These are phyloP conservation scores for Hypoxylon sp. DNA, from an alignment of 2,329 filamentous ascomycete species.

Conservation along the genomic window DNA sequence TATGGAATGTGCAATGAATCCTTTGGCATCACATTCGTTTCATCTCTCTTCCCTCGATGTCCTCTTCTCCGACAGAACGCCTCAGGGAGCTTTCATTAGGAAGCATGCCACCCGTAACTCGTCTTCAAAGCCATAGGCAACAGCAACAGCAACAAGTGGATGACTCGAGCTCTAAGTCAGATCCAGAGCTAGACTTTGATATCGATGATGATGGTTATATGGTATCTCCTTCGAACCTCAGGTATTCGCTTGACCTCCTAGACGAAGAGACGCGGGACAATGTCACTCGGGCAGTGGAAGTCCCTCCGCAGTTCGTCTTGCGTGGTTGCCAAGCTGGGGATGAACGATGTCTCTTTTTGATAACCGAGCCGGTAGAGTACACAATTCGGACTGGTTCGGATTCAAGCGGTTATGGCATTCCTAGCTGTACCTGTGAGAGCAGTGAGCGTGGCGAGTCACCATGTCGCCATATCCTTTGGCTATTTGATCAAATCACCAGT, in stretches of 20 bases:
- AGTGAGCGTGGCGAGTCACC: slow-evolving; percentile 45
- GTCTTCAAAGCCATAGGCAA: slow-evolving; percentile 44
- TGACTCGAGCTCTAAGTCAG: slow-evolving; percentile 44
- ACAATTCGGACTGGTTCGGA: slow-evolving; percentile 59
- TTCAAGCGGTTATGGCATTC: slow-evolving; percentile 50
- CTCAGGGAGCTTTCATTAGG: slow-evolving; percentile 54
- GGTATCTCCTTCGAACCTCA: slow-evolving; percentile 48
- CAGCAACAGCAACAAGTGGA: slow-evolving; percentile 28
- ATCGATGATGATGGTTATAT: slow-evolving; percentile 47
- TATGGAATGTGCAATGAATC: slow-evolving; percentile 15
- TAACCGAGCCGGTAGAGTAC: slow-evolving; percentile 62
- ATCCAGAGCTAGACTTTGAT: slow-evolving; percentile 47
- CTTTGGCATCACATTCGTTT: slow-evolving; percentile 30
- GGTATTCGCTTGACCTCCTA: slow-evolving; percentile 47
- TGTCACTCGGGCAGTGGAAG: slow-evolving; percentile 56
- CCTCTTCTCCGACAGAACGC: slow-evolving; percentile 44
- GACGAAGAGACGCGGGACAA: slow-evolving; percentile 48
- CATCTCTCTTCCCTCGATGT: slow-evolving; percentile 45
- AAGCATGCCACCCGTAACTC: slow-evolving; percentile 50
- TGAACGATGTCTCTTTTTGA: slow-evolving; percentile 63
- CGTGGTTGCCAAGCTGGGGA: slow-evolving; percentile 59
- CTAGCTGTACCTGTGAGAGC: slow-evolving; percentile 58
- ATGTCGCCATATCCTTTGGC: slow-evolving; percentile 63
- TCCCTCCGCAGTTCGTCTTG: slow-evolving; percentile 59
- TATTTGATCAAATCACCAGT: slow-evolving; percentile 61